phyloP scores from a whole-genome alignment of 176 grass and related monocot species.

The Guadua angustifolia region DNA sequence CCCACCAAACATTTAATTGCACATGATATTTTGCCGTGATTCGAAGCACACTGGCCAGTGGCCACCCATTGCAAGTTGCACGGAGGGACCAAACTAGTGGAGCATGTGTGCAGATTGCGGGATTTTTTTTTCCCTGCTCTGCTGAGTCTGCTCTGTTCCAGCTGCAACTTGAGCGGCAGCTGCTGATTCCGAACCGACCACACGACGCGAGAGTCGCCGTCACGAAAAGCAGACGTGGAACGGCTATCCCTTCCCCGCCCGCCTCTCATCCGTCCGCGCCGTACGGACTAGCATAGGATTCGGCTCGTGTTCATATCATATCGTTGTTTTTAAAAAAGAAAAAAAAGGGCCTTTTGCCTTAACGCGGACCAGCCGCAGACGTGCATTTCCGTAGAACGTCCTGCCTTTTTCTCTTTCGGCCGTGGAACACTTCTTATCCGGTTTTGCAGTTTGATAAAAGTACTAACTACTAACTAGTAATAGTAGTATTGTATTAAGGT shows the following conservation, averaged over 20 bases:
- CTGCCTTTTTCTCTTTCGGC: neutral
- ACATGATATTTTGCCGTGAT: too few relatives aligned
- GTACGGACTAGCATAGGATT: slow-evolving; percentile 21
- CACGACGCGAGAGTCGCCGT: neutral
- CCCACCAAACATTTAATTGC: too few relatives aligned
- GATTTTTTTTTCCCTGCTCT: neutral
- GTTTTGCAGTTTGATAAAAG: neutral
- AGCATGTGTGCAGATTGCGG: neutral
- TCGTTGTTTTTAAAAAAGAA: neutral
- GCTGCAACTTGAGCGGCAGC: neutral
- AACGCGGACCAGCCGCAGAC: slow-evolving; percentile 1
- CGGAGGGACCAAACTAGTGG: too few relatives aligned
- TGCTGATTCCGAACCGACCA: neutral
- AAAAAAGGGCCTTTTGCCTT: neutral
- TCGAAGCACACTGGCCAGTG: too few relatives aligned
- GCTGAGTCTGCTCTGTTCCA: neutral
- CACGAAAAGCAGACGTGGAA: neutral
- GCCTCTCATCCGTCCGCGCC: neutral
- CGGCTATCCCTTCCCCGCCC: neutral
- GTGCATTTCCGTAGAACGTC: neutral
- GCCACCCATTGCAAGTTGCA: too few relatives aligned
- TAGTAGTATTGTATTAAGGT: neutral
- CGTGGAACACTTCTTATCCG: slow-evolving; percentile 5
- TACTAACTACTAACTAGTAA: neutral
- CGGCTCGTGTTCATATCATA: slow-evolving; percentile 4